Base-by-base conservation (phyloP, 2,329 filamentous ascomycete species). In the Calonectria ilicicola region DNA sequence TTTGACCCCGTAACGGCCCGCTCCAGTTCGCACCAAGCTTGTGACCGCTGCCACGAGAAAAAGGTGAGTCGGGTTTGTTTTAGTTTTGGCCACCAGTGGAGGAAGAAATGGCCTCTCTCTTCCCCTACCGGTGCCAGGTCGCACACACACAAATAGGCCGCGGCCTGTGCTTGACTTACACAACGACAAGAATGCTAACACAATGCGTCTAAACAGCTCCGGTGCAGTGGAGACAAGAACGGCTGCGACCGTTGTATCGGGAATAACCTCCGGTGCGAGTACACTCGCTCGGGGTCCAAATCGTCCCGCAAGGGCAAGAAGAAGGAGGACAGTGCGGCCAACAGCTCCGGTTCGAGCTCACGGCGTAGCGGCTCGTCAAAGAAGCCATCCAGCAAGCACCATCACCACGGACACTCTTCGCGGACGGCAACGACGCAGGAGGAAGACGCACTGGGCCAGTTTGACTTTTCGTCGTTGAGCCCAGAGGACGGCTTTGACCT, bases 1-100 rank as follows among this genome's bases (percentile, higher is more conserved):
- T 83, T 81, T 67, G 83, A 85, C 65, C 84, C 83, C 64, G 77
- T 83, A 73, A 82, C 82, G 29, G 83, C 83, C 35, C 81, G 83
- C 49, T 84, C 83, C 12, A 85, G 81, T 72, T 80, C 80, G 63
- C 84, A 85, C 72, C 83, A 84, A 72, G 84, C 83, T 2, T 85
- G 84, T 75, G 81, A 83, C 58, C 78, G 82, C 32, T 85, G 84
- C 64, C 83, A 85, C 58, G 81, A 83, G 75, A 85, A 85, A 68
- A 85, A 85, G 80, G 83, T 84, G 38, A 10, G 66, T 32, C 26
- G 64, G 49, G 60, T n/a, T n/a, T 21, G 9, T 21, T 21, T 23
- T 46, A 8, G n/a, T 21, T 46, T n/a, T 21, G 29, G 29, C 29
- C 5, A n/a, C n/a, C 42, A 21, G 42, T 4, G 7, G 8, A 10